Evolutionary conservation across 176 grass and related monocot species (phyloP).

Genomic region (Lolium rigidum): DNA sequence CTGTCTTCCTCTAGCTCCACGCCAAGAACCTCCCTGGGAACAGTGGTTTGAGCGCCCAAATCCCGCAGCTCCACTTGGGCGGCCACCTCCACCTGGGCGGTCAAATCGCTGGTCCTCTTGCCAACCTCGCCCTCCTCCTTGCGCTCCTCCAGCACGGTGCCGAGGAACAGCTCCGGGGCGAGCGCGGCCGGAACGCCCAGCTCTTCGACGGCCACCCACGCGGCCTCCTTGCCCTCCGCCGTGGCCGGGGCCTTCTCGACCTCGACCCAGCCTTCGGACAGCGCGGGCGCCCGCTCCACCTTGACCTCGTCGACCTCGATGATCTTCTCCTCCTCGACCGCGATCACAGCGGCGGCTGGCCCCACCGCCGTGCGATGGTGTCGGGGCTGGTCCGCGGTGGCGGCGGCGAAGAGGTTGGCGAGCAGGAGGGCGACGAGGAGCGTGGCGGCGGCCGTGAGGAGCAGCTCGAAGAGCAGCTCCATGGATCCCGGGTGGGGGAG

Average conservation of each 20-base stretch:
- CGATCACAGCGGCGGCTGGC: slow-evolving; percentile 31
- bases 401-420: slow-evolving; percentile 54
- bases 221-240: not conserved
- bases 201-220: slow-evolving; percentile 33
- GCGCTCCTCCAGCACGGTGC: not conserved
- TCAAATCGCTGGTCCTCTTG: no score
- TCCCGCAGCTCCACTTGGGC: slow-evolving; percentile 15
- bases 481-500: slow-evolving; percentile 29
- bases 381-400: slow-evolving; percentile 32
- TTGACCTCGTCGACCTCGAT: slow-evolving; percentile 47
- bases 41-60: not conserved
- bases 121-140: slow-evolving; percentile 27
- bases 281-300: not conserved
- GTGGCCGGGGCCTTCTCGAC: slow-evolving; percentile 30
- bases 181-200: not conserved
- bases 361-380: slow-evolving; percentile 23
- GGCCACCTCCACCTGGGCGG: slow-evolving; percentile 3
- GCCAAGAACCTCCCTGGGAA: not conserved
- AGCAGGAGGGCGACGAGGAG: slow-evolving; percentile 72
- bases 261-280: slow-evolving; percentile 49
- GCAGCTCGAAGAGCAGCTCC: slow-evolving; percentile 72
- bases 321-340: slow-evolving; percentile 44
- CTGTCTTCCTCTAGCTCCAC: slow-evolving; percentile 25
- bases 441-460: slow-evolving; percentile 67
- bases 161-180: not conserved